These are phyloP conservation scores for Solanum commersonii DNA, from an alignment of 257 asterid species.

Conservation along the genomic window DNA sequence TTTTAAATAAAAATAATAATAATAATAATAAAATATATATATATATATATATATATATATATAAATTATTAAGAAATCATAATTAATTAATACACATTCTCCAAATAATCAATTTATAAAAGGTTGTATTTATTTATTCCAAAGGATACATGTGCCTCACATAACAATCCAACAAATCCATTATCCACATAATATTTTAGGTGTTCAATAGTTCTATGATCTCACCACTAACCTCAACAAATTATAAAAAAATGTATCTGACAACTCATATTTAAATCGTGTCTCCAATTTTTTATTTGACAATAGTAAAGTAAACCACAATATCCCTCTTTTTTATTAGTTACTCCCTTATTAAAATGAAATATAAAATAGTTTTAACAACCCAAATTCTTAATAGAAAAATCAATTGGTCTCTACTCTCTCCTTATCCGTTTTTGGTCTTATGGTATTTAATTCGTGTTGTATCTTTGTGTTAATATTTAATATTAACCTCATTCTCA, in stretches of 20 bases:
- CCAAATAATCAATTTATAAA: background rate
- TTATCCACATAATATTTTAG: background rate
- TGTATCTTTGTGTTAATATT: background rate
- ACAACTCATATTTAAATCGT: background rate
- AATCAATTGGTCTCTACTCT: background rate
- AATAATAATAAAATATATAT: too few relatives aligned
- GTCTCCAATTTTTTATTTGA: background rate
- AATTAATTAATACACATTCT: background rate
- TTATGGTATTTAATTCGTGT: background rate
- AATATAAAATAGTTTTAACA: background rate
- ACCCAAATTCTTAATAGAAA: background rate
- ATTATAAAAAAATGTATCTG: background rate
- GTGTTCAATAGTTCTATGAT: background rate
- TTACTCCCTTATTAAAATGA: background rate
- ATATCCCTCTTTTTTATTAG: background rate
- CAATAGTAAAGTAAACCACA: background rate
- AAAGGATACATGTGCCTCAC: background rate
- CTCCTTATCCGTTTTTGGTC: background rate
- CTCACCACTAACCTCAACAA: background rate
- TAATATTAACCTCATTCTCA: background rate
- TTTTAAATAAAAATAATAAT: too few relatives aligned
- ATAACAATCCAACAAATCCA: background rate
- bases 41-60: too few relatives aligned
- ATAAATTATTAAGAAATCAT: background rate
- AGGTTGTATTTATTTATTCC: background rate